phyloP scores from a whole-genome alignment of 345 rosid genomes.

The Adansonia digitata region DNA sequence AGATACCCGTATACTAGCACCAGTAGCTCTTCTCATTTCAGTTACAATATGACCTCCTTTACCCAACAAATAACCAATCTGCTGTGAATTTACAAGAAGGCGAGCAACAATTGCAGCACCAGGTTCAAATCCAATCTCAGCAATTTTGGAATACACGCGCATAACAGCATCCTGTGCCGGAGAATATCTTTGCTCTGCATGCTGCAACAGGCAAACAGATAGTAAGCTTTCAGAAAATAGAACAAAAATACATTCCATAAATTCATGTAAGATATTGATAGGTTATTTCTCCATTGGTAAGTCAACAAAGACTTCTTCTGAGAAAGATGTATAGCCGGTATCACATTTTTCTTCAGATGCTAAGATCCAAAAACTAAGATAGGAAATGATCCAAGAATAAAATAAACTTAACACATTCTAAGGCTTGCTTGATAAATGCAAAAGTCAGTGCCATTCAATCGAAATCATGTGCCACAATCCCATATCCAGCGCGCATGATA shows the following conservation, averaged over 20 bases:
- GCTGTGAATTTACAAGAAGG: slow-evolving; percentile 63
- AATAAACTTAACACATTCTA: background rate
- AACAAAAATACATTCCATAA: background rate
- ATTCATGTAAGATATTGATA: background rate
- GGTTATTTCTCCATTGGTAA: background rate
- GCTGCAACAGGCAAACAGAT: slow-evolving; percentile 37
- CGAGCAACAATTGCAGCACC: slow-evolving; percentile 60
- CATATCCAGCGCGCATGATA: background rate
- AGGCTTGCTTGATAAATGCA: background rate
- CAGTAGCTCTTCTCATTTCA: slow-evolving; percentile 78
- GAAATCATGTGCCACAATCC: background rate
- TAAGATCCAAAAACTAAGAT: background rate
- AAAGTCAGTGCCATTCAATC: background rate
- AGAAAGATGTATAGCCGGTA: background rate
- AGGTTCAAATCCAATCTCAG: slow-evolving; percentile 73
- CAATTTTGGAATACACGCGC: slow-evolving; percentile 60
- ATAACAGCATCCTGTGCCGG: slow-evolving; percentile 75
- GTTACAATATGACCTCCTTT: slow-evolving; percentile 61
- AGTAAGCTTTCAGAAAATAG: background rate
- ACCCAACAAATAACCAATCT: slow-evolving; percentile 60
- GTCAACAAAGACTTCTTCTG: background rate
- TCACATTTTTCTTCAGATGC: slow-evolving; percentile 1
- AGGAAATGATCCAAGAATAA: background rate
- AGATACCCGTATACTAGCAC: slow-evolving; percentile 59
- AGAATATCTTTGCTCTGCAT: slow-evolving; percentile 58